These are phyloP conservation scores for Cryptosporidium viatorum DNA, from an alignment of 169 alveolate species.

Conservation along the genomic window DNA sequence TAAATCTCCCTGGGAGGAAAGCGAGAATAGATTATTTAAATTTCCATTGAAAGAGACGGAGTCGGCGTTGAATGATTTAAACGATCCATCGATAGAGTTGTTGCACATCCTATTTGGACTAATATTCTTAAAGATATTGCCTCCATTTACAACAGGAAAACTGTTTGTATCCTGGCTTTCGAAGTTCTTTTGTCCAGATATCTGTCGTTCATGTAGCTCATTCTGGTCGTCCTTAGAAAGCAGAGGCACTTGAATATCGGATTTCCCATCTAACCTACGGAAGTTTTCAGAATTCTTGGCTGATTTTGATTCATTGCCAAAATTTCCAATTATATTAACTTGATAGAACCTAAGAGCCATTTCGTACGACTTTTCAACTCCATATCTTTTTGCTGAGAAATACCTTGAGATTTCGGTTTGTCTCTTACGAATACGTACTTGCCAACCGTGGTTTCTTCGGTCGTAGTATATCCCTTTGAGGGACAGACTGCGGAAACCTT, in stretches of 20 bases:
- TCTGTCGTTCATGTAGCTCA: not conserved
- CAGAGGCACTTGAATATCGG: not conserved
- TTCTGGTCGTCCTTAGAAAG: not conserved
- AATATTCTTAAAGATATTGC: not conserved
- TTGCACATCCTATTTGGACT: not conserved
- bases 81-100: not conserved
- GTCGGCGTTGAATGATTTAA: not conserved
- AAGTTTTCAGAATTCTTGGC: slow-evolving; percentile 6
- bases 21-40: not conserved
- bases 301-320: not conserved
- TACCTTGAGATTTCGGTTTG: slow-evolving; percentile 66
- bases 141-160: not conserved
- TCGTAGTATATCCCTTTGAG: slow-evolving; percentile 68
- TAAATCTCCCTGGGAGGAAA: not conserved
- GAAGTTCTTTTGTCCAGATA: not conserved
- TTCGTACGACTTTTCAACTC: slow-evolving; percentile 70
- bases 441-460: slow-evolving; percentile 75
- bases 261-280: not conserved
- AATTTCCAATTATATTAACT: slow-evolving; percentile 46
- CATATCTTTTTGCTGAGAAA: slow-evolving; percentile 70
- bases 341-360: slow-evolving; percentile 73
- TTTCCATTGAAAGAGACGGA: not conserved
- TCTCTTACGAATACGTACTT: slow-evolving; percentile 66
- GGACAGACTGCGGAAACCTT: slow-evolving; percentile 7
- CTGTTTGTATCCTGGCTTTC: not conserved